phyloP scores from a whole-genome alignment of 129 eudicot species.

The Gnaphalium uliginosum region DNA sequence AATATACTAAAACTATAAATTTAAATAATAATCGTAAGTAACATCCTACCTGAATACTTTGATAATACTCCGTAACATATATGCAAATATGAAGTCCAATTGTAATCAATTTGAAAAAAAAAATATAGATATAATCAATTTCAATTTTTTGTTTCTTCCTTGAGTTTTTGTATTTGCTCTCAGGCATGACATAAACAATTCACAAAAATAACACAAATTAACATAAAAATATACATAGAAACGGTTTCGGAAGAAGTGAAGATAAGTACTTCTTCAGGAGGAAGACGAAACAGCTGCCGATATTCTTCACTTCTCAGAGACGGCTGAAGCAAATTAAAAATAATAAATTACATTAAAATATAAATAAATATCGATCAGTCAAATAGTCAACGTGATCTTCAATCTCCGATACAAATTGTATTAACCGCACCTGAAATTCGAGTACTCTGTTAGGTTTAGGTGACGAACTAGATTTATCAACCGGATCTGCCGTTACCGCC shows the following conservation, averaged over 20 bases:
- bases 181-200: neutral
- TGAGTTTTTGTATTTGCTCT: neutral
- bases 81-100: neutral
- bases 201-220: neutral
- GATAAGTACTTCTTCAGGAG: conserved; percentile 66
- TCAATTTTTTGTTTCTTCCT: neutral
- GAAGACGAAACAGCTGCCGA: conserved; percentile 88
- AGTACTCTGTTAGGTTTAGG: conserved; percentile 42
- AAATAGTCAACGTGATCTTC: conserved; percentile 18
- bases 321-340: conserved; percentile 33
- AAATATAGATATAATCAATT: neutral
- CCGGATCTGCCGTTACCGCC: conserved; percentile 12
- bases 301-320: conserved; percentile 76
- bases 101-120: too few relatives aligned
- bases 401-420: conserved; percentile 4
- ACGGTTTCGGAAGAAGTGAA: neutral
- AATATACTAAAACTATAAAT: too few relatives aligned
- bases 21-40: too few relatives aligned
- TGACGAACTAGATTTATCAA: conserved; percentile 34
- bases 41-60: neutral
- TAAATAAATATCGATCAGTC: neutral
- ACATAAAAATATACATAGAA: neutral
- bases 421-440: conserved; percentile 44
- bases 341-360: neutral
- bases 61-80: neutral